Evolutionary conservation across 2,329 filamentous ascomycete species (phyloP).

Genomic region (Leptographium flavum): DNA sequence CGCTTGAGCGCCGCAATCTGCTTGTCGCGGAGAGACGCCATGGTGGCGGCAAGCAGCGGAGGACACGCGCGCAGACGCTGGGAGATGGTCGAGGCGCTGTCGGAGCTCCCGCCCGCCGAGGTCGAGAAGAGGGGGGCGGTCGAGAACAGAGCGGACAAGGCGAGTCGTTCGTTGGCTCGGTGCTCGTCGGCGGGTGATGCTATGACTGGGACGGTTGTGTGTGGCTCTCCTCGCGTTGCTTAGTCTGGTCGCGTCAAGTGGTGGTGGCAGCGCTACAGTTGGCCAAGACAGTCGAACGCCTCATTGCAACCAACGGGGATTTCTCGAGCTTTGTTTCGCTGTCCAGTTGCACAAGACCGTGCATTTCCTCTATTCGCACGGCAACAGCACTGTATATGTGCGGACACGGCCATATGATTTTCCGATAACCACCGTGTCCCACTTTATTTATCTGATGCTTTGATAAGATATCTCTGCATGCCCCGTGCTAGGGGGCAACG

Average conservation of each 20-base stretch:
- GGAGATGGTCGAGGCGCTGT: not conserved
- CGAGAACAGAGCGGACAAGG: too few species aligned
- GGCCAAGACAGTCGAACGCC: too few species aligned
- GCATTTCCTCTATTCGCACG: not conserved
- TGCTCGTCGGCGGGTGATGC: not conserved
- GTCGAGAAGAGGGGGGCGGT: too few species aligned
- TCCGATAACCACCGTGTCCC: not conserved
- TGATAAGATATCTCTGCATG: not conserved
- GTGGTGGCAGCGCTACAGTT: too few species aligned
- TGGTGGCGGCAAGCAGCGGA: not conserved
- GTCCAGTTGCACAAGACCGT: not conserved
- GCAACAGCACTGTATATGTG: not conserved
- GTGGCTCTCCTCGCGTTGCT: not conserved
- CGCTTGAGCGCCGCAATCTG: constrained; percentile 55
- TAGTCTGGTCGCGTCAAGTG: too few species aligned
- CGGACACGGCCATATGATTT: not conserved
- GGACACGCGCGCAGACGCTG: too few species aligned
- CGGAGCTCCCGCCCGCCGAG: too few species aligned
- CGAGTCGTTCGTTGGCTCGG: too few species aligned
- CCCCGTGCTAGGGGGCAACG: too few species aligned
- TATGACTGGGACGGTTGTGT: not conserved
- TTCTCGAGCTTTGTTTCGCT: not conserved
- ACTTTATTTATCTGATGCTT: not conserved
- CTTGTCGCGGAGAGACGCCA: constrained; percentile 12
- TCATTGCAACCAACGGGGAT: not conserved